Evolutionary conservation across 805 yeast species (phyloP).

Genomic region (Wickerhamiella alocasiicola): DNA sequence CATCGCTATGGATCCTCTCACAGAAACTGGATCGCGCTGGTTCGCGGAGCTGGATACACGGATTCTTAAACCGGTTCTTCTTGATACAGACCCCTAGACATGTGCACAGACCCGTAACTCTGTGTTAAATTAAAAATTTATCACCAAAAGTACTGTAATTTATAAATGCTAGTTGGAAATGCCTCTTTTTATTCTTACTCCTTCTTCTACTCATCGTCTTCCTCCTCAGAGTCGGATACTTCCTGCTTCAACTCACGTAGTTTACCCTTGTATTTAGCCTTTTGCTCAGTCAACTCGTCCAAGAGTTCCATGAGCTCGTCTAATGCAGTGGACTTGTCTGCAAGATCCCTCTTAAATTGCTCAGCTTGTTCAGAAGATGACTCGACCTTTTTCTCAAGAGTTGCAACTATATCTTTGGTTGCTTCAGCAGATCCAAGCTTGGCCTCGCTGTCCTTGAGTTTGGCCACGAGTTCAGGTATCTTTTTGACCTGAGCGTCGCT

Average conservation of each 20-base stretch:
- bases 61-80: conserved; percentile 79
- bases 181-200: background rate
- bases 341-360: conserved; percentile 13
- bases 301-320: conserved; percentile 70
- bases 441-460: background rate
- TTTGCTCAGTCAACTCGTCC: conserved; percentile 63
- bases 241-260: conserved; percentile 44
- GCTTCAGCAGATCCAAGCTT: background rate
- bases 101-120: background rate
- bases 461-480: background rate
- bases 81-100: conserved; percentile 36
- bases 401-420: background rate
- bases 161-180: too few species aligned
- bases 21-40: conserved; percentile 38
- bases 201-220: conserved; percentile 30
- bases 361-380: background rate
- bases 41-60: conserved; percentile 88
- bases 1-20: conserved; percentile 9
- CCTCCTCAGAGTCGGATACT: conserved; percentile 62
- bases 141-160: too few species aligned
- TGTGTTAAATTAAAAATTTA: background rate
- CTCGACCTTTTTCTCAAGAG: background rate
- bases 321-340: conserved; percentile 34
- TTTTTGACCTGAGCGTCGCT: background rate
- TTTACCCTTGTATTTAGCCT: conserved; percentile 41